Evolutionary conservation across 2,329 filamentous ascomycete genomes (phyloP), one percentile per base, ranked within the genome.

Genomic region (Cercospora brassicicola): DNA sequence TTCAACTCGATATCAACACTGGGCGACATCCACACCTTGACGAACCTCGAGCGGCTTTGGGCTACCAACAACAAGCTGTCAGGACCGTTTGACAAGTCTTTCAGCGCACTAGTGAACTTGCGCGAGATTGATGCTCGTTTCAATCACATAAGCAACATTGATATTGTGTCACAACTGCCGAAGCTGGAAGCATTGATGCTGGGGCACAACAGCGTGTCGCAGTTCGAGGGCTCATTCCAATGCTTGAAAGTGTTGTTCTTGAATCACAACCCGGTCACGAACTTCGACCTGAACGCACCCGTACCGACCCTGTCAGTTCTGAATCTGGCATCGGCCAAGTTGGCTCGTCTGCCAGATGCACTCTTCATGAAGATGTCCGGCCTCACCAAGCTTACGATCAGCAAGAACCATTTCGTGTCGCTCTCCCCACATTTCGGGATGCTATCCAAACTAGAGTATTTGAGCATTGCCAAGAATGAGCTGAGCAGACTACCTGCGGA

Each of bases 331-430:
- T 94, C 93, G 64, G 93, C 91, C 5, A 97, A 98, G 79, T 84
- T 99, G 53, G 91, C 94, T 2, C 92, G 93, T 76, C 89, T 99
- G 62, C 88, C 88, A 7, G 95, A 97, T 77, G 90, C 91, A 56
- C 87, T 94, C 13, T 98, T 97, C 77, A 89, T 91, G 72, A 93
- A 94, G 76, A 89, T 98, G 81, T 87, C 91, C 8, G 95, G 93
- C 74, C 81, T 99, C 55, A 92, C 94, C 67, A 93, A 94, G 74
- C 85, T 99, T 23, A 90, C 94, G 18, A 84, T 99, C 64, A 94
- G 97, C 81, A 94, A 92, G 78, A 99, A 99, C 76, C 96, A 97
- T 78, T 96, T 99, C 74, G 93, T 95, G 0, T 94, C 92, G 0
- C 83, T 99, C 26, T 95, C 94, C 0, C 86, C 88, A 64, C 90